Conservation (phyloP, 2,329 filamentous ascomycete genomes). For the Sporothrix brasiliensis region DNA sequence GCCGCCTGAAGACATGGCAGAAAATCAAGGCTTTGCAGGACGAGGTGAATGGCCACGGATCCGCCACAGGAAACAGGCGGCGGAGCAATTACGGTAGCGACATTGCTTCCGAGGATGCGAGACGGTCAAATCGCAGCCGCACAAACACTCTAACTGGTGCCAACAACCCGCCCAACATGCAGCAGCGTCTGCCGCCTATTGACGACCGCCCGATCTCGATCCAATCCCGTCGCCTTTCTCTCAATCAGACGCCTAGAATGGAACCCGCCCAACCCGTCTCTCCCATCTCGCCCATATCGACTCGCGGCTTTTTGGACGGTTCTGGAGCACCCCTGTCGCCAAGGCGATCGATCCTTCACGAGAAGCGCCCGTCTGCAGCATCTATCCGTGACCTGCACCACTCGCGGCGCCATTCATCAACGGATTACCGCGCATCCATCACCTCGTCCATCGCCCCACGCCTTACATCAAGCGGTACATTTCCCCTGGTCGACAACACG, state of each 20-base stretch:
- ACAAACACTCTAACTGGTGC: constrained; percentile 60
- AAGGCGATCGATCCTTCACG: constrained; percentile 49
- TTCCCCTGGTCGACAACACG: constrained; percentile 45
- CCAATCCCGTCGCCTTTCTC: constrained; percentile 54
- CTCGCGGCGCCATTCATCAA: constrained; percentile 83
- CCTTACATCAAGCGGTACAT: constrained; percentile 49
- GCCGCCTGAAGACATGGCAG: constrained; percentile 91
- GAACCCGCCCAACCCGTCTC: constrained; percentile 49
- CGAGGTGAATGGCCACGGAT: constrained; percentile 65
- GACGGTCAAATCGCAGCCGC: constrained; percentile 56
- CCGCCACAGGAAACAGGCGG: constrained; percentile 43
- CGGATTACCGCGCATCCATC: constrained; percentile 63
- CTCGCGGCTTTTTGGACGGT: constrained; percentile 42
- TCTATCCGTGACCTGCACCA: constrained; percentile 82
- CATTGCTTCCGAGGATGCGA: constrained; percentile 57
- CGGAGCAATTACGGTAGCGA: constrained; percentile 64
- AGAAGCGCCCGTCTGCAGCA: constrained; percentile 73
- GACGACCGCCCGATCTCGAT: constrained; percentile 53
- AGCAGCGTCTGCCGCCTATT: constrained; percentile 48
- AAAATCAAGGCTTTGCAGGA: constrained; percentile 92
- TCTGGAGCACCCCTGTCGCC: constrained; percentile 38
- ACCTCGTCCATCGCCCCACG: constrained; percentile 47
- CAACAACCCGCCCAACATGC: constrained; percentile 53
- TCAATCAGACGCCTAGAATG: constrained; percentile 54
- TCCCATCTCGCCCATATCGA: constrained; percentile 43